Percentiles rank a stretch among this genome's conserved stretches.
Conservation (phyloP, 176 grass and related monocot genomes). For the Ampelocalamus luodianensis region DNA sequence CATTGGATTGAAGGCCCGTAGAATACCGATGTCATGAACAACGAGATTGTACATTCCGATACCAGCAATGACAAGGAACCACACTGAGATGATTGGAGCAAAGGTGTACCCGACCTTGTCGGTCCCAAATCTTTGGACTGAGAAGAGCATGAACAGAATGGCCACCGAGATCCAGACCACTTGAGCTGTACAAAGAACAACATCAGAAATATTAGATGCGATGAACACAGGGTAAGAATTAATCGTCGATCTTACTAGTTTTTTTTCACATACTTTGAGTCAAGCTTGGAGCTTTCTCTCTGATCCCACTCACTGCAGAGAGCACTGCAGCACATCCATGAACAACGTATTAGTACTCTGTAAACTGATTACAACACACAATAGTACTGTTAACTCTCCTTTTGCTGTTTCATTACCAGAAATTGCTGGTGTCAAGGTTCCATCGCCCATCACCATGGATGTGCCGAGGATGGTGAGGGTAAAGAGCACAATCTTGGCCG, state of each 20-base stretch:
- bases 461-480: slow-evolving; percentile 72
- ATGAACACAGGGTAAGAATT: slow-evolving; percentile 6
- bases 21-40: slow-evolving; percentile 51
- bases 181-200: slow-evolving; percentile 50
- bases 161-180: slow-evolving; percentile 65
- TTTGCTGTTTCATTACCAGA: slow-evolving; percentile 49
- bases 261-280: slow-evolving; percentile 56
- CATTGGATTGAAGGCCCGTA: slow-evolving; percentile 73
- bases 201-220: slow-evolving; percentile 5
- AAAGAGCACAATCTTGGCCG: slow-evolving; percentile 60
- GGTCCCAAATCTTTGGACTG: slow-evolving; percentile 71
- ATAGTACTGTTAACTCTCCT: background rate
- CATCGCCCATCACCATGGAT: slow-evolving; percentile 82
- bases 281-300: slow-evolving; percentile 65
- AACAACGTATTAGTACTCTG: slow-evolving; percentile 21
- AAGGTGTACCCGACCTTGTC: slow-evolving; percentile 92
- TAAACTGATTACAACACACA: slow-evolving; percentile 7
- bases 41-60: slow-evolving; percentile 71
- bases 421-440: slow-evolving; percentile 73
- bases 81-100: slow-evolving; percentile 71
- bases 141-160: slow-evolving; percentile 75
- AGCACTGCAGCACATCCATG: slow-evolving; percentile 45
- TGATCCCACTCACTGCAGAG: slow-evolving; percentile 74
- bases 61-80: slow-evolving; percentile 66
- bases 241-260: background rate